Conservation (phyloP, 495 filamentous ascomycete genomes). For the Penicillium canescens region DNA sequence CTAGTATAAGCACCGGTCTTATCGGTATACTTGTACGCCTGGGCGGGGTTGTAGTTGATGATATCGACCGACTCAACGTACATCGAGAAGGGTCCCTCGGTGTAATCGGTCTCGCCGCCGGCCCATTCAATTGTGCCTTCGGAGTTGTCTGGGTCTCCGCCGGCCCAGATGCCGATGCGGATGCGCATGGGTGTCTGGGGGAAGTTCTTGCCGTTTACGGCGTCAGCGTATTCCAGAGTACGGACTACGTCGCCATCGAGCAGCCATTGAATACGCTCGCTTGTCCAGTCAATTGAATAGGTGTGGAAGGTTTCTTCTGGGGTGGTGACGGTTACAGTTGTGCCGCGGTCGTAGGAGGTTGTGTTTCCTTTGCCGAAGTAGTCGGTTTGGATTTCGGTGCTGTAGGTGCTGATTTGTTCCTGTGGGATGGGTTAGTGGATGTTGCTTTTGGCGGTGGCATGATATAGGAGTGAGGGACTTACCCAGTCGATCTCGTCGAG, state of each 20-base stretch:
- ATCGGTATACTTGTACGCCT: conserved; percentile 69
- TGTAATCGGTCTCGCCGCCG: conserved; percentile 73
- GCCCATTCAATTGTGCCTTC: conserved; percentile 71
- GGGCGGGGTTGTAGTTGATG: conserved; percentile 33
- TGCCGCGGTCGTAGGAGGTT: conserved; percentile 72
- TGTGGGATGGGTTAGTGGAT: conserved; percentile 12
- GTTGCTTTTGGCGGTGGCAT: background rate
- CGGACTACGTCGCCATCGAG: conserved; percentile 78
- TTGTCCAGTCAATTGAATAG: conserved; percentile 85
- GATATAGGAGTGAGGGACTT: conserved; percentile 29
- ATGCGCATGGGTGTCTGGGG: conserved; percentile 91
- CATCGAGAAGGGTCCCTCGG: conserved; percentile 75
- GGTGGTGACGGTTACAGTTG: conserved; percentile 53
- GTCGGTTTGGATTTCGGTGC: conserved; percentile 75
- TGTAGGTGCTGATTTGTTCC: conserved; percentile 60
- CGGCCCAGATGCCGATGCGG: conserved; percentile 85
- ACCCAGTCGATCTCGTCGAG: conserved; percentile 96
- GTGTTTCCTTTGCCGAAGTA: conserved; percentile 94
- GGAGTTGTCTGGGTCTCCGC: conserved; percentile 71
- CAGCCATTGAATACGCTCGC: conserved; percentile 71
- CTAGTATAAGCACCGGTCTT: conserved; percentile 68
- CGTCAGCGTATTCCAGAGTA: conserved; percentile 59
- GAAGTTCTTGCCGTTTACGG: conserved; percentile 69
- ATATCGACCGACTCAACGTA: conserved; percentile 61
- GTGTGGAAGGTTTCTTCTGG: conserved; percentile 75